Percentiles rank a stretch among this genome's conserved stretches.
phyloP scores from a whole-genome alignment of 2,329 filamentous ascomycete species.

The Aspergillus awamori region DNA sequence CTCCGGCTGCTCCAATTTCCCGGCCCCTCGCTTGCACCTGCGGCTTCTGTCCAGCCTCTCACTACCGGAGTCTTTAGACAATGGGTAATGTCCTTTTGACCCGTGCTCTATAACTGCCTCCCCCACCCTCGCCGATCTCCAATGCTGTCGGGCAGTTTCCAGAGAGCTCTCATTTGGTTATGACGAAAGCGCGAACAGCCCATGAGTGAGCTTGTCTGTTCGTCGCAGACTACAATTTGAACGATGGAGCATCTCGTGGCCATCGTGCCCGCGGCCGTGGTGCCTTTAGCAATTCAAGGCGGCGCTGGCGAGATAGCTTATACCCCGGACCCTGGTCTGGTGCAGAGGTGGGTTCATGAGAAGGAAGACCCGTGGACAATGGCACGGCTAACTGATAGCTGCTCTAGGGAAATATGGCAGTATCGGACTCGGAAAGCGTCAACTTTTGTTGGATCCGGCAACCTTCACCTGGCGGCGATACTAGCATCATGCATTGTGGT shows the following conservation, averaged over 20 bases:
- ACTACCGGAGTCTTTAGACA: neutral
- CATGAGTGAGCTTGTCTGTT: conserved; percentile 1
- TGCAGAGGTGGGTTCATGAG: neutral
- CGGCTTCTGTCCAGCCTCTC: neutral
- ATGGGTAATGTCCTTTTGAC: neutral
- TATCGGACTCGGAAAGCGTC: conserved; percentile 26
- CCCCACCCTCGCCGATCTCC: neutral
- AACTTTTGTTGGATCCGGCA: conserved; percentile 28
- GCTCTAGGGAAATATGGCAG: conserved; percentile 25
- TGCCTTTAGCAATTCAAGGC: neutral
- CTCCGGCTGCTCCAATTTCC: neutral
- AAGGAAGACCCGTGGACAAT: neutral
- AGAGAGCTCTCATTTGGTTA: neutral
- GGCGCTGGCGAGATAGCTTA: neutral
- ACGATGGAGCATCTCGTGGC: conserved; percentile 6
- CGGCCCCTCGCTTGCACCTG: neutral
- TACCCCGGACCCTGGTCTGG: neutral
- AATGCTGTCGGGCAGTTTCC: neutral
- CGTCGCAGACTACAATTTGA: neutral
- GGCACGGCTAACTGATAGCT: neutral
- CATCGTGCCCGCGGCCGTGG: neutral
- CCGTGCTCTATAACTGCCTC: neutral
- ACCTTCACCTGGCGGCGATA: conserved; percentile 27
- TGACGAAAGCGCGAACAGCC: neutral
- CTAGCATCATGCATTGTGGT: conserved; percentile 24